Percentiles rank a stretch among this genome's conserved stretches.
phyloP scores from a whole-genome alignment of 1,284 basidiomycete species.

The Thelephora terrestris region DNA sequence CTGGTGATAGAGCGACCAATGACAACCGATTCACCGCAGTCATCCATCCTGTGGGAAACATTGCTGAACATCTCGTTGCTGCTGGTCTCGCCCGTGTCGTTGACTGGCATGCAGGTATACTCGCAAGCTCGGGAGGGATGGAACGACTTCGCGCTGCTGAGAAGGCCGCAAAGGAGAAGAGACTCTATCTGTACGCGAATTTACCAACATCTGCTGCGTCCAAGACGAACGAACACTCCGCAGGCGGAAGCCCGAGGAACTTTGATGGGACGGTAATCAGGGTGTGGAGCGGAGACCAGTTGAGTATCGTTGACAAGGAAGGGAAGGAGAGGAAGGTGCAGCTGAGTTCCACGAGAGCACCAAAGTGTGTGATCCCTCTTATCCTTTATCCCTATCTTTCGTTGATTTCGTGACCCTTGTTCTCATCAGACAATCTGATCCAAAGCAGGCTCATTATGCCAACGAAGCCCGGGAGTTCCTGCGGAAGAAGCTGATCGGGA shows the following conservation, averaged over 20 bases:
- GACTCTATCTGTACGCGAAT: conserved; percentile 70
- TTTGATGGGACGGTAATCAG: conserved; percentile 85
- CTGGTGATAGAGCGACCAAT: conserved; percentile 1
- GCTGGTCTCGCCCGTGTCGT: conserved; percentile 87
- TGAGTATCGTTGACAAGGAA: conserved; percentile 74
- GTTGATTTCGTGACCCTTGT: conserved; percentile 1
- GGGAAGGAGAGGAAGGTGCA: conserved; percentile 79
- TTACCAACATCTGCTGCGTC: conserved; percentile 22
- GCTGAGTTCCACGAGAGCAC: conserved; percentile 83
- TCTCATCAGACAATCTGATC: conserved; percentile 60
- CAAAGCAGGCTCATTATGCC: conserved; percentile 83
- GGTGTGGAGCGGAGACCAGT: conserved; percentile 88
- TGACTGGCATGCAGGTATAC: conserved; percentile 97
- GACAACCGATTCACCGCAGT: conserved; percentile 30
- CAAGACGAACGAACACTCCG: conserved; percentile 34
- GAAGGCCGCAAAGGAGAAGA: conserved; percentile 76
- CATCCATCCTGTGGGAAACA: conserved; percentile 88
- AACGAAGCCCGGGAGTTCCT: conserved; percentile 90
- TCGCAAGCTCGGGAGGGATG: conserved; percentile 73
- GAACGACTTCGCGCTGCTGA: conserved; percentile 83
- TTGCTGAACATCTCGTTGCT: conserved; percentile 82
- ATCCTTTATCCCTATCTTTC: not conserved
- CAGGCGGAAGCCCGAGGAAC: conserved; percentile 35
- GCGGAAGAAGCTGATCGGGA: conserved; percentile 85
- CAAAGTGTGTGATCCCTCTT: conserved; percentile 44